These are phyloP conservation scores for Fusarium sp. DNA, from an alignment of 2,329 filamentous ascomycete species.

Conservation along the genomic window DNA sequence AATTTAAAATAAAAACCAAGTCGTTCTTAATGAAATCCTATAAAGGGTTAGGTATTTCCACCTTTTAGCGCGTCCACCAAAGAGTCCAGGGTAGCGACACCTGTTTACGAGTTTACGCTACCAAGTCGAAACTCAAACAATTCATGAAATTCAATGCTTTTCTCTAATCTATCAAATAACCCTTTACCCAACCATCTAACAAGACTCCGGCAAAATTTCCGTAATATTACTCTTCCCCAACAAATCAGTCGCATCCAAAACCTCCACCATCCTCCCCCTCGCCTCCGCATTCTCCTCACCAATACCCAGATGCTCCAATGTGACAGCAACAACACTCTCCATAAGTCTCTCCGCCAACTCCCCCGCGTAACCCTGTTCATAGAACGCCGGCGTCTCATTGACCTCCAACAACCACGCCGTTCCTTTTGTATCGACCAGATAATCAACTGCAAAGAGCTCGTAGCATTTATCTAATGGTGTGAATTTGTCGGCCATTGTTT, in stretches of 20 bases:
- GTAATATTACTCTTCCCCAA: conserved; percentile 43
- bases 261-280: conserved; percentile 29
- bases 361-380: conserved; percentile 51
- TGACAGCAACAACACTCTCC: conserved; percentile 51
- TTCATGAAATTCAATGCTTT: background rate
- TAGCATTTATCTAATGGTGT: conserved; percentile 53
- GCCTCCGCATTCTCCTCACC: background rate
- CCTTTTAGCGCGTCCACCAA: no score
- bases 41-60: no score
- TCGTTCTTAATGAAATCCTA: no score
- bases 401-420: conserved; percentile 53
- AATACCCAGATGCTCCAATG: conserved; percentile 51
- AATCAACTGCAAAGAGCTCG: conserved; percentile 54
- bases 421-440: conserved; percentile 50
- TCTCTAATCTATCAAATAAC: background rate
- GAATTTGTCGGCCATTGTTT: conserved; percentile 56
- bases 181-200: background rate
- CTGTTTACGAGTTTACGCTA: no score
- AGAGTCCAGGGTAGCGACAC: no score
- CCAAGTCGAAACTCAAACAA: no score
- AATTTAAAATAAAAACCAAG: no score
- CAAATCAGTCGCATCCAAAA: conserved; percentile 35
- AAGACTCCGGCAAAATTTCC: conserved; percentile 31
- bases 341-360: conserved; percentile 51
- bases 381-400: conserved; percentile 55